Evolutionary conservation across 176 grass and related monocot species (phyloP).

Genomic region (Bromus sterilis): DNA sequence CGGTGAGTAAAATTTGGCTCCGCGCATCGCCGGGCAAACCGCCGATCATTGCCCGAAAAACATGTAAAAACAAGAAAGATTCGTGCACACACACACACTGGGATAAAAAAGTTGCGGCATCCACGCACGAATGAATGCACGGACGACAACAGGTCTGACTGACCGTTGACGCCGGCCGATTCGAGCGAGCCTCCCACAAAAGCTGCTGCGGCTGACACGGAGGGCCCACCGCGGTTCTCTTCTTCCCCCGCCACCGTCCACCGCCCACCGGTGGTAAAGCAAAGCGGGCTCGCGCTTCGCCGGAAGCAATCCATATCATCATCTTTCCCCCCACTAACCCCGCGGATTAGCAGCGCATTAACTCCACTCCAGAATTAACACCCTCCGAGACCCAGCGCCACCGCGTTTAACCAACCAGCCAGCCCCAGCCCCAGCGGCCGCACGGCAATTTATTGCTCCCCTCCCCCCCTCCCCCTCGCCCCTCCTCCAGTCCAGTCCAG

Average conservation of each 20-base stretch:
- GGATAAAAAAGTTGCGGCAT: not conserved
- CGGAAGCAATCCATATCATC: not conserved
- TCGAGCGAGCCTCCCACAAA: too few relatives aligned
- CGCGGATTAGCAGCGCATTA: not conserved
- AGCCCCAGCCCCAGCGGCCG: not conserved
- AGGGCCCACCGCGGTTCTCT: not conserved
- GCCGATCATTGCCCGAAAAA: not conserved
- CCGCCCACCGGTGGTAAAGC: not conserved
- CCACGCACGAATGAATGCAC: not conserved
- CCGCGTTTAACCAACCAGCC: not conserved
- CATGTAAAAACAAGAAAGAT: not conserved
- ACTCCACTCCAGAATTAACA: not conserved
- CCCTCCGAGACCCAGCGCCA: not conserved
- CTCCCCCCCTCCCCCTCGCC: not conserved
- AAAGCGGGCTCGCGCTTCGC: not conserved
- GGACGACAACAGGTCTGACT: too few relatives aligned
- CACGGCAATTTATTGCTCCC: constrained; percentile 38
- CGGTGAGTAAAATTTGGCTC: too few relatives aligned
- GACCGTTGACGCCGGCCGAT: not conserved
- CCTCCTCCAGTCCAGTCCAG: not conserved
- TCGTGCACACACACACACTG: not conserved
- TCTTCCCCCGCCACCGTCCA: not conserved
- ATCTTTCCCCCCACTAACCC: not conserved
- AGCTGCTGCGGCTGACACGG: not conserved
- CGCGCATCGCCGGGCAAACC: too few relatives aligned